phyloP scores from a whole-genome alignment of 2,329 filamentous ascomycete species.

The Ophidiomyces ophidiicola region DNA sequence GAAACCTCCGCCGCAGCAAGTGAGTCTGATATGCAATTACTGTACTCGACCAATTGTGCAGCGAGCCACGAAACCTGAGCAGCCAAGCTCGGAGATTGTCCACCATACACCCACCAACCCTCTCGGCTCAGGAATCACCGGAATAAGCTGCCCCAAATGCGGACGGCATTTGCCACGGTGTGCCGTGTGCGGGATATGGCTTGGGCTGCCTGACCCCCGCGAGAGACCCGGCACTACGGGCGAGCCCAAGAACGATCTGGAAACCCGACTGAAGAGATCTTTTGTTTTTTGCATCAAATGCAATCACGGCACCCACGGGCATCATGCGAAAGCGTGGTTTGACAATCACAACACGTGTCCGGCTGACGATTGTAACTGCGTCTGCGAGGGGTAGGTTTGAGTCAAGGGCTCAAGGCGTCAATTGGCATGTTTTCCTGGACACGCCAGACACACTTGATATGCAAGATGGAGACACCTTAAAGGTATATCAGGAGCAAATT shows the following conservation, averaged over 20 bases:
- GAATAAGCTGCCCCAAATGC: conserved; percentile 49
- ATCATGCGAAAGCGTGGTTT: conserved; percentile 54
- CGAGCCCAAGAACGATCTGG: conserved; percentile 21
- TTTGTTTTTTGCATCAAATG: conserved; percentile 52
- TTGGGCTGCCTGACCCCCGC: conserved; percentile 46
- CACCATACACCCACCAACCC: conserved; percentile 28
- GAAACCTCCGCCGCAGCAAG: conserved; percentile 40
- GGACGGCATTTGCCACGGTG: conserved; percentile 52
- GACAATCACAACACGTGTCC: conserved; percentile 42
- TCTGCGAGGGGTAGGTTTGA: conserved; percentile 33
- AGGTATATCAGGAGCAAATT: too few species aligned
- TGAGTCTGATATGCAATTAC: conserved; percentile 48
- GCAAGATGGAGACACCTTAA: too few species aligned
- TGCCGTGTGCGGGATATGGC: conserved; percentile 49
- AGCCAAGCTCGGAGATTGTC: conserved; percentile 21
- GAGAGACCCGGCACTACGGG: conserved; percentile 29
- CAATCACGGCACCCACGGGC: conserved; percentile 51
- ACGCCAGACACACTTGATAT: too few species aligned
- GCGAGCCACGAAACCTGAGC: conserved; percentile 19
- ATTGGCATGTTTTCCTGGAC: too few species aligned
- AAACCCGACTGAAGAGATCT: conserved; percentile 42
- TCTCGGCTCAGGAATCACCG: conserved; percentile 29
- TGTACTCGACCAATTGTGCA: conserved; percentile 47
- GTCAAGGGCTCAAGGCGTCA: too few species aligned
- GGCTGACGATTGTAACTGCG: conserved; percentile 44